These are phyloP conservation scores for Dissoconium aciculare DNA, from an alignment of 2,329 filamentous ascomycete genomes.

Conservation along the genomic window DNA sequence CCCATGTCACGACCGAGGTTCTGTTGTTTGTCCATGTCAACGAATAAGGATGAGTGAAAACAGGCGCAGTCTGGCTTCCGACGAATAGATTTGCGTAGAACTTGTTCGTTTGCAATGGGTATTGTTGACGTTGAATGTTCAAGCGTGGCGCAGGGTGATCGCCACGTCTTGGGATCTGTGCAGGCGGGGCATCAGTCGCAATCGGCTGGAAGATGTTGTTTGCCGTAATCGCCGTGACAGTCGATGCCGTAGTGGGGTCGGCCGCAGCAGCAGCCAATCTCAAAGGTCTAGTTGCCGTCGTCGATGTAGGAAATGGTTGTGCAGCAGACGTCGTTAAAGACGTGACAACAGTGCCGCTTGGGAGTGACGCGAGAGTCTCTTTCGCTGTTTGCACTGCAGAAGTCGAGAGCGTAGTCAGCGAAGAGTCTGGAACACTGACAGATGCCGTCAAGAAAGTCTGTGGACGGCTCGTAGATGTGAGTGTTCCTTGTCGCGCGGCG, in stretches of 20 bases:
- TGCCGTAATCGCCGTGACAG: constrained; percentile 14
- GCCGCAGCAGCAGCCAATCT: no score
- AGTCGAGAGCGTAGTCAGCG: constrained; percentile 16
- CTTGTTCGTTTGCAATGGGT: constrained; percentile 56
- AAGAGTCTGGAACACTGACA: constrained; percentile 14
- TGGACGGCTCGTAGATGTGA: no score
- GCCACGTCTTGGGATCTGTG: constrained; percentile 25
- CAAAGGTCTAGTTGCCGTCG: no score
- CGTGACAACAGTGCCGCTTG: constrained; percentile 11
- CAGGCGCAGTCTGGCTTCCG: constrained; percentile 50
- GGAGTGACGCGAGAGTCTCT: constrained; percentile 9
- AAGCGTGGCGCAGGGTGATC: constrained; percentile 29
- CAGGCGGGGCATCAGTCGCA: constrained; percentile 26
- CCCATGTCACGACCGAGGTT: constrained; percentile 52
- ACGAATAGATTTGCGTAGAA: constrained; percentile 61
- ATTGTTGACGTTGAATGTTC: constrained; percentile 26
- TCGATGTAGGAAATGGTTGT: constrained; percentile 19
- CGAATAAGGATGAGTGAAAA: constrained; percentile 53
- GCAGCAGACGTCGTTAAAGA: constrained; percentile 16
- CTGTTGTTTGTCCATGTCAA: constrained; percentile 32
- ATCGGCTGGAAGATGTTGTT: constrained; percentile 30
- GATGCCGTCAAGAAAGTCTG: constrained; percentile 4
- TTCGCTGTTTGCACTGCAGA: constrained; percentile 20
- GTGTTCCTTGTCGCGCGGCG: no score
- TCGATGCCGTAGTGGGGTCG: no score